These are phyloP conservation scores for Botrytis hyacinthi DNA, from an alignment of 2,329 filamentous ascomycete species.

Conservation along the genomic window DNA sequence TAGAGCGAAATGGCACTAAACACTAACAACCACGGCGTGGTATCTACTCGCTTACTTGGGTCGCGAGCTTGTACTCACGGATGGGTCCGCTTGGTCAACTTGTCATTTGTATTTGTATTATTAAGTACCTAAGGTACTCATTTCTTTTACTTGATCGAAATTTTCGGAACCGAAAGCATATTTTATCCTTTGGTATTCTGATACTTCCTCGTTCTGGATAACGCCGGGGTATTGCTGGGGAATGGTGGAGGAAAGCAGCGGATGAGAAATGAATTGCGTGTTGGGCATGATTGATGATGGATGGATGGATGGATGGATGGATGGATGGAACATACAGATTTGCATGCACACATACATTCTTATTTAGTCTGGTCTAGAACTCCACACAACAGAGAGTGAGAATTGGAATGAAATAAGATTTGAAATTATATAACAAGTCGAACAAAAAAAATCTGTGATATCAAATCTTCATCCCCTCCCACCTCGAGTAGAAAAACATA, in stretches of 20 bases:
- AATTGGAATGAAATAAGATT: background rate
- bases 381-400: background rate
- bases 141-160: background rate
- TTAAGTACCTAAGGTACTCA: background rate
- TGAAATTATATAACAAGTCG: background rate
- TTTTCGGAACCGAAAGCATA: background rate
- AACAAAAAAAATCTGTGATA: too few species aligned
- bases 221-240: background rate
- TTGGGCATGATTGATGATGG: background rate
- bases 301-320: background rate
- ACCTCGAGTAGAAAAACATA: too few species aligned
- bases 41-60: background rate
- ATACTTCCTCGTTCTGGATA: background rate
- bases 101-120: constrained; percentile 11
- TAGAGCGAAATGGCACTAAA: background rate
- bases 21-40: background rate
- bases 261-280: background rate
- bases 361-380: background rate
- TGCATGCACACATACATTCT: background rate
- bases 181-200: background rate
- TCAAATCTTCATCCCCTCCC: too few species aligned
- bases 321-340: background rate
- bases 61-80: background rate
- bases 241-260: background rate
- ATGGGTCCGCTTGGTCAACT: background rate